phyloP scores from a whole-genome alignment of 176 grass and related monocot species.

The Phoenix roebelenii region DNA sequence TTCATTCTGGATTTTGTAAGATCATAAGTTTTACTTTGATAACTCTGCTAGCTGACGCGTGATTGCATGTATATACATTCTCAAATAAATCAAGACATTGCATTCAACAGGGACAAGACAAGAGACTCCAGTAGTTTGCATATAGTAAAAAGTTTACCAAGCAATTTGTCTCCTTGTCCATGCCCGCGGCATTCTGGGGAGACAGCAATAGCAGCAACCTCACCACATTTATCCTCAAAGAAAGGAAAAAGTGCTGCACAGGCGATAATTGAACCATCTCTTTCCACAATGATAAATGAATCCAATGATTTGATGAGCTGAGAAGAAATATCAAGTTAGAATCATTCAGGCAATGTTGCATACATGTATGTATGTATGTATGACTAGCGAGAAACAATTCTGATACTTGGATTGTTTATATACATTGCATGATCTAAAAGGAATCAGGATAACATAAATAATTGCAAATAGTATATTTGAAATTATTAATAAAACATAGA shows the following conservation, averaged over 20 bases:
- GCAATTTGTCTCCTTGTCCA: conserved; percentile 95
- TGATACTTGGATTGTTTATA: too few relatives aligned
- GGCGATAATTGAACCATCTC: conserved; percentile 85
- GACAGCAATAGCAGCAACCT: conserved; percentile 89
- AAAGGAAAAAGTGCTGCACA: conserved; percentile 88
- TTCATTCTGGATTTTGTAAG: too few relatives aligned
- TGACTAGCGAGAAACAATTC: background rate
- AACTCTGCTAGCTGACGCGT: too few relatives aligned
- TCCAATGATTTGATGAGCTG: conserved; percentile 61
- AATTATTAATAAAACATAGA: background rate
- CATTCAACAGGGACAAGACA: too few relatives aligned
- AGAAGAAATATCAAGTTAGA: conserved; percentile 19
- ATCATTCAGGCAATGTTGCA: conserved; percentile 14
- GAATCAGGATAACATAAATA: background rate
- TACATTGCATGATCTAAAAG: background rate
- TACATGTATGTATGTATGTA: background rate
- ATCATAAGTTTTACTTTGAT: too few relatives aligned
- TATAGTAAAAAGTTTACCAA: conserved; percentile 35
- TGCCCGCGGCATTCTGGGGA: conserved; percentile 90
- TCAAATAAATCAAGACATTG: too few relatives aligned
- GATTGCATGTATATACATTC: too few relatives aligned
- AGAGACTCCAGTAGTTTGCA: background rate
- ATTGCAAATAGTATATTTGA: too few relatives aligned
- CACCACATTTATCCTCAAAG: conserved; percentile 68
- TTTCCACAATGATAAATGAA: conserved; percentile 62